phyloP scores from a whole-genome alignment of 1,139 yeast species.

The Hansenula sp. region DNA sequence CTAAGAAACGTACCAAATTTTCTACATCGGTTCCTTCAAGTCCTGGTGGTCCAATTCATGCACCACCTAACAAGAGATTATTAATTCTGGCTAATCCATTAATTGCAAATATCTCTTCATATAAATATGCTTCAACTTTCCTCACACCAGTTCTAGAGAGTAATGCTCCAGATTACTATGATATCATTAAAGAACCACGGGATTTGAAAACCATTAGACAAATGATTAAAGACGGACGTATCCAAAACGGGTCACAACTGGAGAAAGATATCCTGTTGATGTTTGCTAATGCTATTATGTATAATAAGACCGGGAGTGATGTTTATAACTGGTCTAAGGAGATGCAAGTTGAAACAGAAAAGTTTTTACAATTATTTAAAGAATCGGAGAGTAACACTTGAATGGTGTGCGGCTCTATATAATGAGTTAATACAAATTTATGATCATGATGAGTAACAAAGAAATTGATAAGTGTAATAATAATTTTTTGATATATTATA shows the following conservation, averaged over 20 bases:
- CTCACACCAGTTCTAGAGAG: constrained; percentile 62
- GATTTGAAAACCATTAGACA: constrained; percentile 63
- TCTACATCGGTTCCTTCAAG: constrained; percentile 5
- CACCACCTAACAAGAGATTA: constrained; percentile 18
- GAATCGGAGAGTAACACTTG: constrained; percentile 12
- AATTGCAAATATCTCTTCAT: constrained; percentile 62
- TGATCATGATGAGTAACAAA: too few species aligned
- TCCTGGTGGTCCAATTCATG: constrained; percentile 3
- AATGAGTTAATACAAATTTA: too few species aligned
- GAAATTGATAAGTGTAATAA: too few species aligned
- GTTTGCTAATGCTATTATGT: constrained; percentile 86
- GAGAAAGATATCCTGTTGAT: constrained; percentile 69
- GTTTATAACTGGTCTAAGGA: constrained; percentile 60
- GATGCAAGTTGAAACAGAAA: constrained; percentile 58
- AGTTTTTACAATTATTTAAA: constrained; percentile 45
- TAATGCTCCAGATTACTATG: constrained; percentile 68
- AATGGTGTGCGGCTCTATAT: neutral
- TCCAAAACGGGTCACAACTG: constrained; percentile 45
- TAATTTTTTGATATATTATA: too few species aligned
- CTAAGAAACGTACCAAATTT: constrained; percentile 5
- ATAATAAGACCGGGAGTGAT: constrained; percentile 64
- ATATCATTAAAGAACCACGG: constrained; percentile 58
- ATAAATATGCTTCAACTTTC: constrained; percentile 73
- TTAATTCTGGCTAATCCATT: constrained; percentile 44
- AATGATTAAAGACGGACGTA: constrained; percentile 54